Conservation (phyloP, 1,284 basidiomycete genomes). For the Ceratobasidium sp. region DNA sequence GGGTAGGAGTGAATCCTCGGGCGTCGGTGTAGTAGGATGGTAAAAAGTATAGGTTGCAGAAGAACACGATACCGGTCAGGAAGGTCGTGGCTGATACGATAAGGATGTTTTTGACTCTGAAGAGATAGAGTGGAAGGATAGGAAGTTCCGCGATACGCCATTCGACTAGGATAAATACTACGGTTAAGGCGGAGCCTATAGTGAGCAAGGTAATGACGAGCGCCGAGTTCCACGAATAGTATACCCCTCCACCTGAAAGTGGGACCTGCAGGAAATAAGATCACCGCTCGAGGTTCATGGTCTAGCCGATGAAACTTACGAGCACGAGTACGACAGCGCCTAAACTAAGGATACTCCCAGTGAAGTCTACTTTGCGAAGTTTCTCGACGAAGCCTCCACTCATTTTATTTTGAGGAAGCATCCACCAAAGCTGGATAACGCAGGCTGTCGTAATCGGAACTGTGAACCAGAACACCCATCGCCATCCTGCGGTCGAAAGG, state of each 20-base stretch:
- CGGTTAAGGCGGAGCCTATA: slow-evolving; percentile 7
- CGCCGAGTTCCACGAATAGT: slow-evolving; percentile 36
- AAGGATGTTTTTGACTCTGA: slow-evolving; percentile 28
- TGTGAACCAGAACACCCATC: slow-evolving; percentile 39
- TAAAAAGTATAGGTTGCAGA: slow-evolving; percentile 37
- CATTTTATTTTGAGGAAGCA: slow-evolving; percentile 31
- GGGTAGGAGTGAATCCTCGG: slow-evolving; percentile 29
- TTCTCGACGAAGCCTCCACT: slow-evolving; percentile 26
- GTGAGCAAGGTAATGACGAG: slow-evolving; percentile 32
- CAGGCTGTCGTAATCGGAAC: slow-evolving; percentile 18
- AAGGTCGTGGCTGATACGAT: slow-evolving; percentile 29
- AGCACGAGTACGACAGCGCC: slow-evolving; percentile 20
- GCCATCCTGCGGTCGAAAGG: slow-evolving; percentile 38
- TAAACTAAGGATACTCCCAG: slow-evolving; percentile 23
- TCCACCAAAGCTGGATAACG: slow-evolving; percentile 33
- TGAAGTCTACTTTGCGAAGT: slow-evolving; percentile 26
- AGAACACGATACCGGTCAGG: slow-evolving; percentile 34
- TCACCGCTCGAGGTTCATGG: not conserved
- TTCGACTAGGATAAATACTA: slow-evolving; percentile 23
- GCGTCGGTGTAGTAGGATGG: slow-evolving; percentile 38
- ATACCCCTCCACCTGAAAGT: slow-evolving; percentile 27
- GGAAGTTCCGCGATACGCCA: slow-evolving; percentile 30
- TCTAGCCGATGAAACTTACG: not conserved
- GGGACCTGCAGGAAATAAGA: slow-evolving; percentile 11
- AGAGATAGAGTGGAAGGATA: slow-evolving; percentile 29